phyloP scores from a whole-genome alignment of 305 asterid genomes.

The Petunia hybrid region DNA sequence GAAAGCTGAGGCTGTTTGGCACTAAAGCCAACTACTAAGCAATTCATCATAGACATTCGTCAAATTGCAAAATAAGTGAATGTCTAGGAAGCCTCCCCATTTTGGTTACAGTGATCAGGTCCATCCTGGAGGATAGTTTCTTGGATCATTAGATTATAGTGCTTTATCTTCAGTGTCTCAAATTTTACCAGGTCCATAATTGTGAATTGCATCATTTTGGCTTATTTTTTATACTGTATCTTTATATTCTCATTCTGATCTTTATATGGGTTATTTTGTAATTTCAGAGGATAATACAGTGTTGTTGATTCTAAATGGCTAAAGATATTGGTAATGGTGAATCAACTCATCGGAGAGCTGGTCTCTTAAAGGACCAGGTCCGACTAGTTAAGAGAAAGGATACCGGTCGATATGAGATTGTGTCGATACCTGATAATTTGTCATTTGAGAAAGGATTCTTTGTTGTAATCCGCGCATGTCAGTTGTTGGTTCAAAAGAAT shows the following conservation, averaged over 20 bases:
- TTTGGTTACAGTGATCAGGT: background rate
- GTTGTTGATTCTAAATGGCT: conserved; percentile 51
- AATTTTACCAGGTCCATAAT: background rate
- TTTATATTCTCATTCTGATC: conserved; percentile 7
- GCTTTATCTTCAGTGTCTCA: conserved; percentile 15
- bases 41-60: background rate
- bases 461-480: conserved; percentile 92
- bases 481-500: conserved; percentile 82
- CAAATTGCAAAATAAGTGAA: background rate
- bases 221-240: conserved; percentile 9
- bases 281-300: conserved; percentile 45
- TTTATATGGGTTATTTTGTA: conserved; percentile 24
- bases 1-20: background rate
- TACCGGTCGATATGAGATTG: conserved; percentile 78
- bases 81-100: conserved; percentile 13
- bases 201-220: conserved; percentile 28
- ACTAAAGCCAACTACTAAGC: background rate
- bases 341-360: conserved; percentile 59
- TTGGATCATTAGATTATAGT: conserved; percentile 10
- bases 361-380: conserved; percentile 97
- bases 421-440: conserved; percentile 73
- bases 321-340: conserved; percentile 57
- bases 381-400: conserved; percentile 80
- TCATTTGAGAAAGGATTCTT: conserved; percentile 99
- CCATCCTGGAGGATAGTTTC: background rate